Conservation (phyloP, 148 eudicot species). For the Cornus controversa region DNA sequence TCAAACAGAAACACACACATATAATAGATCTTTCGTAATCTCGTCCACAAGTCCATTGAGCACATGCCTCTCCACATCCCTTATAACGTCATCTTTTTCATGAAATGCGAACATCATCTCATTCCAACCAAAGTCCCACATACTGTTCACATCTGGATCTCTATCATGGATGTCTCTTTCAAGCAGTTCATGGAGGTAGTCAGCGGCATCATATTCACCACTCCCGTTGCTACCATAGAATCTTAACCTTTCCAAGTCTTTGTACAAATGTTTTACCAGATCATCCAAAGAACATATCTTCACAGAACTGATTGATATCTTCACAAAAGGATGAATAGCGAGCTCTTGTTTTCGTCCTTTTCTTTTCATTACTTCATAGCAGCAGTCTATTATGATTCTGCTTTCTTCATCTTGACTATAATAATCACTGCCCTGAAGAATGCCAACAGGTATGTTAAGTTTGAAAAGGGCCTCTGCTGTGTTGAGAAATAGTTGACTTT, state of each 20-base stretch:
- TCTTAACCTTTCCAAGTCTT: constrained; percentile 54
- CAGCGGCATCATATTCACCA: constrained; percentile 40
- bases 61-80: constrained; percentile 55
- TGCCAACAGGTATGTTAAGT: constrained; percentile 60
- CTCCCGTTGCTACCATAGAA: constrained; percentile 30
- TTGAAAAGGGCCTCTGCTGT: constrained; percentile 87
- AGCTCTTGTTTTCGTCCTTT: constrained; percentile 68
- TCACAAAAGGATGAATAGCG: constrained; percentile 32
- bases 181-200: constrained; percentile 51
- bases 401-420: constrained; percentile 31
- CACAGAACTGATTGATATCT: constrained; percentile 17
- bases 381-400: constrained; percentile 55
- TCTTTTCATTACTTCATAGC: constrained; percentile 66
- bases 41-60: constrained; percentile 60
- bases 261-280: constrained; percentile 61
- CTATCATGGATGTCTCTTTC: constrained; percentile 52
- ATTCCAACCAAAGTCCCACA: constrained; percentile 93
- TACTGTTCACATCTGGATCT: constrained; percentile 49
- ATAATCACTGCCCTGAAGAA: constrained; percentile 54
- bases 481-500: constrained; percentile 63
- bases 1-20: constrained; percentile 17
- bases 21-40: constrained; percentile 38
- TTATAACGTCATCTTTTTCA: constrained; percentile 55
- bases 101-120: constrained; percentile 35
- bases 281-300: constrained; percentile 51